Conservation (phyloP, 805 yeast genomes). For the Lipomyces starkeyi region DNA sequence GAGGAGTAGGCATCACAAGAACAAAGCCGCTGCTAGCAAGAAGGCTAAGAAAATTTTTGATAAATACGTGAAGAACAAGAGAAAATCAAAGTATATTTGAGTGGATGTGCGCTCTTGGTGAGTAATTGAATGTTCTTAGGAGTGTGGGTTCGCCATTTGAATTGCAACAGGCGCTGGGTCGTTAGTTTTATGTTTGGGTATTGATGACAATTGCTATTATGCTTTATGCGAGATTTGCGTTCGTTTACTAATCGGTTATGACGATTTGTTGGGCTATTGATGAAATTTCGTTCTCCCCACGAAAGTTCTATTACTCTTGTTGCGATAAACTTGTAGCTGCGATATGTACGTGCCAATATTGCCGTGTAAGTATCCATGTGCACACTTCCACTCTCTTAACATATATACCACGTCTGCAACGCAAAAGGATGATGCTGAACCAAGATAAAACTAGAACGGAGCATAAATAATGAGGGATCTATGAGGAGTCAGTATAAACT, state of each 20-base stretch:
- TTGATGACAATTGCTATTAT: background rate
- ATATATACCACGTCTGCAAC: background rate
- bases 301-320: background rate
- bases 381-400: too few relatives aligned
- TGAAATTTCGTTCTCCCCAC: background rate
- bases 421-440: background rate
- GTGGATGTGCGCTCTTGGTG: background rate
- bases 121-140: background rate
- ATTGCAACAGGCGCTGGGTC: background rate
- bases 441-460: too few relatives aligned
- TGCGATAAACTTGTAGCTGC: background rate
- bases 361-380: too few relatives aligned
- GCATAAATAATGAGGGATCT: too few relatives aligned
- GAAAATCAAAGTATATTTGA: background rate
- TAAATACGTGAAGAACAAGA: background rate
- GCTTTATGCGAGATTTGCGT: background rate
- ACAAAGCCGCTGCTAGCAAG: slow-evolving; percentile 5
- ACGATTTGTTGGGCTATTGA: background rate
- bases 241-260: background rate
- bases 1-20: background rate
- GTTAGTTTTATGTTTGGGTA: background rate
- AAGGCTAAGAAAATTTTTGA: slow-evolving; percentile 1
- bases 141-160: background rate
- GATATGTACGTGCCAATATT: too few relatives aligned
- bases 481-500: too few relatives aligned